Percentiles rank a stretch among this genome's conserved stretches.
phyloP scores from a whole-genome alignment of 2,329 filamentous ascomycete species.

The Neopestalotiopsis sp. region DNA sequence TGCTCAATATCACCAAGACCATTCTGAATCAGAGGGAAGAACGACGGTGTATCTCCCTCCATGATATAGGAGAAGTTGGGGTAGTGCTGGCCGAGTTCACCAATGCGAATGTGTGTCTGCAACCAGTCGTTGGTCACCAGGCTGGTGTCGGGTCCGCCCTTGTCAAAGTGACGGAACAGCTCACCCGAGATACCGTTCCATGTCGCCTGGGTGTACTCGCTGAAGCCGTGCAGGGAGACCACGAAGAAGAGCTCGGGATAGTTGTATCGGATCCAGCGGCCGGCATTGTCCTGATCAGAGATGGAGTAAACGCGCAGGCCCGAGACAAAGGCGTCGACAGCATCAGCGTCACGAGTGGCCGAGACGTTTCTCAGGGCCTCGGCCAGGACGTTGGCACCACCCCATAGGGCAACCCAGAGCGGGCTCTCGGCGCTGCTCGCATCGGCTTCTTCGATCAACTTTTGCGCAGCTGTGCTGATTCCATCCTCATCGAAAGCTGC shows the following conservation, averaged over 20 bases:
- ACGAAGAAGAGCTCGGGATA: slow-evolving; percentile 55
- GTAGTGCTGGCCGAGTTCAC: slow-evolving; percentile 40
- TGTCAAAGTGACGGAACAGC: slow-evolving; percentile 25
- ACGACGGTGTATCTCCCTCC: slow-evolving; percentile 50
- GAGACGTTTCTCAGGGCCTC: slow-evolving; percentile 47
- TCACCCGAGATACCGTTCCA: slow-evolving; percentile 56
- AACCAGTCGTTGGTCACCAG: slow-evolving; percentile 50
- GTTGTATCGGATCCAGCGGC: slow-evolving; percentile 51
- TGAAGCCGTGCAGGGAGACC: slow-evolving; percentile 52
- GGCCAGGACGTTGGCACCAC: slow-evolving; percentile 53
- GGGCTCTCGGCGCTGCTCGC: slow-evolving; percentile 39
- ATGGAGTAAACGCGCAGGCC: slow-evolving; percentile 49
- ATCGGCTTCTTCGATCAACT: slow-evolving; percentile 34
- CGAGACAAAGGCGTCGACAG: slow-evolving; percentile 25
- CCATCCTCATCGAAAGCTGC: slow-evolving; percentile 22
- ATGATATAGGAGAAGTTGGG: slow-evolving; percentile 49
- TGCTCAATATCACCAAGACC: slow-evolving; percentile 45
- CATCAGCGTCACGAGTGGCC: slow-evolving; percentile 30
- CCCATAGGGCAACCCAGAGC: slow-evolving; percentile 55
- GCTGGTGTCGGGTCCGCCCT: slow-evolving; percentile 4
- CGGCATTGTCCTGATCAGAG: slow-evolving; percentile 56
- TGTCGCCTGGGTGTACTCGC: slow-evolving; percentile 55
- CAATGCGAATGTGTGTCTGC: slow-evolving; percentile 50
- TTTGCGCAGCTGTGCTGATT: slow-evolving; percentile 42
- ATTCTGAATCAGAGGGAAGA: slow-evolving; percentile 49